Percentiles rank a stretch among this genome's conserved stretches.
Conservation (phyloP, 2,329 filamentous ascomycete genomes). For the Phyllosticta capitalensis region DNA sequence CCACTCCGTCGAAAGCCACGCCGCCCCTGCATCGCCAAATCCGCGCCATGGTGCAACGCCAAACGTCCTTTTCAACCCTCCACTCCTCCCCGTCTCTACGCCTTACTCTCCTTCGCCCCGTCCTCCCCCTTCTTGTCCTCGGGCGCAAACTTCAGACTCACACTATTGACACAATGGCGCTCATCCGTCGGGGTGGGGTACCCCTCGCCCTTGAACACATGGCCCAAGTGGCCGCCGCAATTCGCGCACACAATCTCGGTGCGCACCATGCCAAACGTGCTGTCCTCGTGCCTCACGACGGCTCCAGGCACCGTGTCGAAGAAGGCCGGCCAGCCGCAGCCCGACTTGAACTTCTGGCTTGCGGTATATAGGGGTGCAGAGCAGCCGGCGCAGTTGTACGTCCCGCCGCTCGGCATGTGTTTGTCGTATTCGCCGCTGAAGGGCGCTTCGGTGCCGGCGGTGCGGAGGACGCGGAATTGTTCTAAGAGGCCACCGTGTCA, state of each 20-base stretch:
- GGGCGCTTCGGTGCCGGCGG: constrained; percentile 83
- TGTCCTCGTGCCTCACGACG: constrained; percentile 72
- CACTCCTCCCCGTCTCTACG: neutral
- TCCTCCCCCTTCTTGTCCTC: constrained; percentile 1
- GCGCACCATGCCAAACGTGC: constrained; percentile 67
- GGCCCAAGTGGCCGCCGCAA: constrained; percentile 84
- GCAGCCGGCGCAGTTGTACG: constrained; percentile 85
- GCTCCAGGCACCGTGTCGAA: constrained; percentile 91
- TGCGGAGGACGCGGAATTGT: constrained; percentile 86
- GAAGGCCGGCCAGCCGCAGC: constrained; percentile 97
- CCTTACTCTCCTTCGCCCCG: constrained; percentile 6
- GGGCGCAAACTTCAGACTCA: constrained; percentile 71
- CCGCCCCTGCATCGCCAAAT: no score
- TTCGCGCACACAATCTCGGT: constrained; percentile 93
- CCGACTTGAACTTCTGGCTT: constrained; percentile 88
- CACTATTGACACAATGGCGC: constrained; percentile 91
- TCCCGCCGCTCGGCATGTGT: constrained; percentile 64
- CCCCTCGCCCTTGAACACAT: constrained; percentile 87
- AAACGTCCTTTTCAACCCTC: neutral
- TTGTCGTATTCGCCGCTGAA: constrained; percentile 79
- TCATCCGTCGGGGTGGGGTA: constrained; percentile 83
- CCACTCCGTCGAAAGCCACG: no score
- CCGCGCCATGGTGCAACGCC: no score
- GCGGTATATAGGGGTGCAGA: constrained; percentile 84
- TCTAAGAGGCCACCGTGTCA: constrained; percentile 44